phyloP scores from a whole-genome alignment of 2,329 filamentous ascomycete genomes.

The Biscogniauxia marginata region DNA sequence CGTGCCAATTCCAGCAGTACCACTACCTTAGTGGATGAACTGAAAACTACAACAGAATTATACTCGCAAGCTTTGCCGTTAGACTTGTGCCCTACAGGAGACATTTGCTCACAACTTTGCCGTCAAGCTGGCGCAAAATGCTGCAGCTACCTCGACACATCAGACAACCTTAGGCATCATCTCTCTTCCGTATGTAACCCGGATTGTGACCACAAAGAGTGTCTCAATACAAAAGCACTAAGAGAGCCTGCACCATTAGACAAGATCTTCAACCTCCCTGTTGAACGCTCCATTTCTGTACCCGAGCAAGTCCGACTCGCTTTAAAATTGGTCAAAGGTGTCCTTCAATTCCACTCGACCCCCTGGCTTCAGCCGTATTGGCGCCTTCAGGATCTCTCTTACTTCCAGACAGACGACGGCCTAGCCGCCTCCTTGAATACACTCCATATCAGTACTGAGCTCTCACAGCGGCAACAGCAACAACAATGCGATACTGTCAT shows the following conservation, averaged over 20 bases:
- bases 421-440: constrained; percentile 14
- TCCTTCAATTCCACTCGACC: constrained; percentile 4
- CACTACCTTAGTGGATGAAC: too few species aligned
- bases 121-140: background rate
- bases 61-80: background rate
- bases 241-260: constrained; percentile 3
- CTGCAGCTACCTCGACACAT: constrained; percentile 7
- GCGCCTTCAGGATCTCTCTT: constrained; percentile 13
- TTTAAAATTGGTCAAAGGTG: constrained; percentile 8
- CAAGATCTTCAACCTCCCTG: constrained; percentile 24
- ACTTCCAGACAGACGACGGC: constrained; percentile 7
- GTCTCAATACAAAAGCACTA: constrained; percentile 4
- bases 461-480: background rate
- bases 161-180: constrained; percentile 9
- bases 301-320: constrained; percentile 11
- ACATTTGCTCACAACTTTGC: constrained; percentile 9
- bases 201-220: constrained; percentile 5
- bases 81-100: constrained; percentile 1
- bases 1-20: too few species aligned
- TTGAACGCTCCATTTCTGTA: constrained; percentile 9
- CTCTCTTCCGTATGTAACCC: constrained; percentile 3
- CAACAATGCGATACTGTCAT: background rate
- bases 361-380: constrained; percentile 6
- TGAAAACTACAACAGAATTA: background rate
- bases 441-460: constrained; percentile 13